Base-by-base conservation (phyloP, 768 basidiomycete species). In the Serendipita sp. region DNA sequence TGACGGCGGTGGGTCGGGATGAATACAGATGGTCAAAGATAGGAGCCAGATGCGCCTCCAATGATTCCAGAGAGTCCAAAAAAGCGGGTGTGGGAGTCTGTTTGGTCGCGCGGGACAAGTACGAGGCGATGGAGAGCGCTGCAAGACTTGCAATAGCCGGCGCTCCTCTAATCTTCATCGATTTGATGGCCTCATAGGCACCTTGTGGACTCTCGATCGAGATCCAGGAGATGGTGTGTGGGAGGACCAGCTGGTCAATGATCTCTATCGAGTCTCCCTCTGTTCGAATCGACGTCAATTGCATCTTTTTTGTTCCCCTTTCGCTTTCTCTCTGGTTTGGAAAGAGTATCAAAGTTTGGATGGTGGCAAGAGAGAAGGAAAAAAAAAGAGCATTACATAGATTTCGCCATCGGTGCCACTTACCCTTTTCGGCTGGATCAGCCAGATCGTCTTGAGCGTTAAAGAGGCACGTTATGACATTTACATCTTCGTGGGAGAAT, bases 111-210 rank as follows among this genome's bases (percentile, higher is more conserved):
- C 76, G 76, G 3, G 81, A 77, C 50, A 93, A 79, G 67, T 85
- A 74, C 13, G 82, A 77, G 0, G 88, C 81, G 63, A 95, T 76
- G 0, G 88, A 81, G 13, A 95, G 83, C 0, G 91, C 83, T 3
- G 93, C 94, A 11, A 97, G 83, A 0, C 92, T 91, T 0, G 87
- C 94, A 50, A 98, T 97, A 16, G 94, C 95, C 1, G 94, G 94
- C 3, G 94, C 95, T 3, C 94, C 94, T 55, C 95, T 85, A 68
- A 88, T 88, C 81, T 92, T 94, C 94, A 98, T 98, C 15, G 86
- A 79, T 75, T 91, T 94, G 75, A 97, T 97, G 16, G 93, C 94
- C 70, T 92, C 88, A 74, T 89, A 40, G 0, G 93, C 94, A 34
- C 91, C 83, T 62, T 92, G 83, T 66, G 90, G 76, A 13, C 83